Base-by-base conservation (phyloP, 768 basidiomycete genomes). In the Boletus edulis region DNA sequence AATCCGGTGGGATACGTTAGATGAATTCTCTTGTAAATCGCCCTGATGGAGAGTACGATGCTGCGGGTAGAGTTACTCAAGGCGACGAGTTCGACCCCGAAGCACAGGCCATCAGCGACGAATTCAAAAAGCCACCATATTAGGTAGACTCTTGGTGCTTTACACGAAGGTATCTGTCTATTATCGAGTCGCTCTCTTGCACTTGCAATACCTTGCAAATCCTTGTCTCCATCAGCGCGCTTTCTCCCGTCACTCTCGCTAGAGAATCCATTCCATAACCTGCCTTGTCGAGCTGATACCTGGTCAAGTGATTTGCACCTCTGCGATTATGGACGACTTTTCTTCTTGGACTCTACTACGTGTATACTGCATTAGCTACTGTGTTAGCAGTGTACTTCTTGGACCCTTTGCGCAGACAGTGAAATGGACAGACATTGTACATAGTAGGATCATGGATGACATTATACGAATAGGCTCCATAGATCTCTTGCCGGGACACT, bases 11-110 rank as follows among this genome's bases (percentile, higher is more conserved):
- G 35, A 17, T 32, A n/a, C 20, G 5, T n/a, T 57, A 88, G 85
- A 88, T 88, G 86, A 78, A 85, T 55, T 83, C 84, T 14, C 84
- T 86, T 52, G 77, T 81, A 58, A 75, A 74, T 55, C 77, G 74
- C 14, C 63, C 73, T 6, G 78, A 76, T 46, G 52, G 74, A 32
- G 79, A 78, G 49, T 87, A 84, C 61, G 84, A 86, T 59, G 81
- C 77, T 0, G 62, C 77, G n/a, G 86, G 86, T 38, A 76, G 78
- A 34, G 56, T 78, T n/a, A 63, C 75, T 34, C 77, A 75, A 56
- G 60, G 63, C 18, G 78, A 79, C 47, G 68, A 67, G 20, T 81
- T 76, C 56, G 86, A 88, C 64, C 75, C 80, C 10, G 86, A 88
- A 68, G 76, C 81, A 17, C 83, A 84, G 52, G 72, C 69, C 49